A percentile compares a stretch with the other conserved stretches of the same genome.
Conservation (phyloP, 371 early-diverging fungal genomes). For the Mucor mucedo region DNA sequence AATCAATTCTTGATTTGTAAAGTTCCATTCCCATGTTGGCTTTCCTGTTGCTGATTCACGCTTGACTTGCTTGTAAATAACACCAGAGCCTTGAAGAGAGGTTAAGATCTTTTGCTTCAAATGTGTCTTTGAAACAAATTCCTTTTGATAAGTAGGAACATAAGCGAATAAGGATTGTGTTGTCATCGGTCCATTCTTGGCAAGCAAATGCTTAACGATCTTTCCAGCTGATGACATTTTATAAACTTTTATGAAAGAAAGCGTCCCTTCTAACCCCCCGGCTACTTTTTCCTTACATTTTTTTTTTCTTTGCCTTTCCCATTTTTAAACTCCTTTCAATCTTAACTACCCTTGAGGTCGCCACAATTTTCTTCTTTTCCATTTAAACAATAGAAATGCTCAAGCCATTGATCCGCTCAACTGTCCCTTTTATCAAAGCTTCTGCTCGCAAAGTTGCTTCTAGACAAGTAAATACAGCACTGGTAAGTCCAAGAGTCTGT, state of each 20-base stretch:
- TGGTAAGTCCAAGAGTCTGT: constrained; percentile 13
- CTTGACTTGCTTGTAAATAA: constrained; percentile 31
- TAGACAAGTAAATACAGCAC: constrained; percentile 5
- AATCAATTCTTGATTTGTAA: constrained; percentile 10
- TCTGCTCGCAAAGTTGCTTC: constrained; percentile 7
- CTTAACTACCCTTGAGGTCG: neutral
- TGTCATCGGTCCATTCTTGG: constrained; percentile 49
- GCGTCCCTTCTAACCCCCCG: neutral
- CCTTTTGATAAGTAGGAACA: constrained; percentile 30
- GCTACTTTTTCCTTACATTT: neutral
- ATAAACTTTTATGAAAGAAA: neutral
- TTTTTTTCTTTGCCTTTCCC: too few species aligned
- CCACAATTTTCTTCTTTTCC: constrained; percentile 1
- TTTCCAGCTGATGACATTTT: constrained; percentile 35
- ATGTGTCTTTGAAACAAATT: constrained; percentile 40
- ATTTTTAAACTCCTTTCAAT: neutral
- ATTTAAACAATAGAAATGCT: constrained; percentile 25
- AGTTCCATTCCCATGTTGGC: constrained; percentile 37
- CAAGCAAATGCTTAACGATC: constrained; percentile 41
- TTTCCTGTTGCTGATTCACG: constrained; percentile 20
- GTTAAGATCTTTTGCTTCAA: constrained; percentile 40
- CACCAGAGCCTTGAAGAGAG: constrained; percentile 31
- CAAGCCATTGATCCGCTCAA: constrained; percentile 28
- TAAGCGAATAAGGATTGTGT: constrained; percentile 28
- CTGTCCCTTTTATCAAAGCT: constrained; percentile 28